Base-by-base conservation (phyloP, 306 rosid genomes). In the Trifolium pratense region DNA sequence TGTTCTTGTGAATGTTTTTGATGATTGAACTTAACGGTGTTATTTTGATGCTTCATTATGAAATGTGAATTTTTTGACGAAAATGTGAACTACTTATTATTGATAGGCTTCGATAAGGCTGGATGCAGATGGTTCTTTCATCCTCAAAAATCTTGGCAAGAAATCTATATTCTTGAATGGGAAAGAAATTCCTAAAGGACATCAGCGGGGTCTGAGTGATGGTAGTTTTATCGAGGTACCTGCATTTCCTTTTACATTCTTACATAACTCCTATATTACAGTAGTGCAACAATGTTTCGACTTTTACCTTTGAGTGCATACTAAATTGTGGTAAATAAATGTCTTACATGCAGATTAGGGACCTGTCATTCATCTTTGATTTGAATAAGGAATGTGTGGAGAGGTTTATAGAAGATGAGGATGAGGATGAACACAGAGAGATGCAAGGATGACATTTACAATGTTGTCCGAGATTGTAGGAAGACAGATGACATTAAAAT, bases 181-280 rank as follows among this genome's bases (percentile, higher is more conserved):
- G 64, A 85, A 80, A 80, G 96, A 90, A 87, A 67, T 90, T 68
- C 55, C 71, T 17, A 26, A 57, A 11, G 91, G 96, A 81, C 89
- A 84, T 75, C 62, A 57, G 64, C 72, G 79, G 46, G 37, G 79
- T 66, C 89, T 90, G 71, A 37, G 78, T 75, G 62, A 85, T 40
- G 80, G 87, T 78, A 75, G 86, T 77, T 72, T 90, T 78, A 90
- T 92, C n/a, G 85, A 90, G 97, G 97, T 92, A 85, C 75, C 51
- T 62, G 21, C 72, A 70, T 40, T 80, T 65, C 53, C 78, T 67
- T 67, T 78, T 68, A 77, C 59, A 31, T 34, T 70, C 42, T 51
- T 36, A 23, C 40, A 40, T 31, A 58, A 58, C 76, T 23, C 25
- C 4, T 75, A 62, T 11, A 57, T 52, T 76, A 63, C 21, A 68